phyloP scores from a whole-genome alignment of 2,329 filamentous ascomycete genomes.

The Fusarium sp. region DNA sequence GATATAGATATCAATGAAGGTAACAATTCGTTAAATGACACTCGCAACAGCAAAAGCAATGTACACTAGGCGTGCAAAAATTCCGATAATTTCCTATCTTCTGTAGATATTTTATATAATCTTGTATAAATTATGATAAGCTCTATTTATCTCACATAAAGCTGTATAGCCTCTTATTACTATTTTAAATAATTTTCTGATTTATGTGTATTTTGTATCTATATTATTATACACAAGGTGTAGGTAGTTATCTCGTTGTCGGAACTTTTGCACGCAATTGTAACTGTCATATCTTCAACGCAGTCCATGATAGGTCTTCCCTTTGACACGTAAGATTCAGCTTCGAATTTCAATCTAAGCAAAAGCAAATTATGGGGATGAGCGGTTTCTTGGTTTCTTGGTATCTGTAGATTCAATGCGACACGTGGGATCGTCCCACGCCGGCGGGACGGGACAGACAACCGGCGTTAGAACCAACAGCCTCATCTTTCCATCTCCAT shows the following conservation, averaged over 20 bases:
- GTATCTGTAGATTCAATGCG: constrained; percentile 12
- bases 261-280: no score
- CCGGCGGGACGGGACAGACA: constrained; percentile 30
- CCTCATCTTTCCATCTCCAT: constrained; percentile 6
- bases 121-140: no score
- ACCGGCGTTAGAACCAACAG: constrained; percentile 27
- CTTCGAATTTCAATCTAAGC: not conserved
- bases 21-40: not conserved
- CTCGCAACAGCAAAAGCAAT: not conserved
- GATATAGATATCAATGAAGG: not conserved
- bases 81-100: no score
- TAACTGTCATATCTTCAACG: not conserved
- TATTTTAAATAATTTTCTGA: no score
- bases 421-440: constrained; percentile 38
- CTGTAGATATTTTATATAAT: no score
- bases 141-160: no score
- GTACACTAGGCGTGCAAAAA: no score
- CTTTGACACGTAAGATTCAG: constrained; percentile 23
- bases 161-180: no score
- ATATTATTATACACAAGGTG: no score
- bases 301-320: constrained; percentile 1
- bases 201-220: no score
- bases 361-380: constrained; percentile 22
- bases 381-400: constrained; percentile 4
- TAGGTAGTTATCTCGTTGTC: no score